Percentiles rank a stretch among this genome's conserved stretches.
phyloP scores from a whole-genome alignment of 306 rosid genomes.

The Parietaria judaica region DNA sequence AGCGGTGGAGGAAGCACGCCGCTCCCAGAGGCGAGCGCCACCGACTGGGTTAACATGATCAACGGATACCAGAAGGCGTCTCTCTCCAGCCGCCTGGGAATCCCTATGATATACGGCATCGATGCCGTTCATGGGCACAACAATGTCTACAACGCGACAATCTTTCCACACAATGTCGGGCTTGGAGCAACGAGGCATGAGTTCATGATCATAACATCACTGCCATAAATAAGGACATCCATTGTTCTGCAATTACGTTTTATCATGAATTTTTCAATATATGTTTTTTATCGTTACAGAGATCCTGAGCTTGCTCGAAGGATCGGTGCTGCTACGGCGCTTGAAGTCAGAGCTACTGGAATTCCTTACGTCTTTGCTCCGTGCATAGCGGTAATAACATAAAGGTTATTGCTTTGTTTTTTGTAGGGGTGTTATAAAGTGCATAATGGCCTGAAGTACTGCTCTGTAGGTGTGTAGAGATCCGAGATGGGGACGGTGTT shows the following conservation, averaged over 20 bases:
- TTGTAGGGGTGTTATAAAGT: neutral
- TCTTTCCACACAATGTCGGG: conserved; percentile 91
- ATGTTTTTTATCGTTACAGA: conserved; percentile 27
- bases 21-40: conserved; percentile 76
- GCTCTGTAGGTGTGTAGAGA: conserved; percentile 79
- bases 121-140: conserved; percentile 99
- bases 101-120: conserved; percentile 94
- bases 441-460: conserved; percentile 16
- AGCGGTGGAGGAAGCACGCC: conserved; percentile 97
- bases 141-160: conserved; percentile 84
- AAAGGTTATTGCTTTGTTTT: neutral
- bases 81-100: conserved; percentile 70
- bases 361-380: conserved; percentile 91
- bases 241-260: too few species aligned
- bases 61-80: conserved; percentile 78
- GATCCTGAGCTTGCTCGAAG: conserved; percentile 54
- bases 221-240: too few species aligned
- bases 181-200: conserved; percentile 88
- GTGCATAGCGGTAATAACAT: conserved; percentile 67
- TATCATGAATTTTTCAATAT: too few species aligned
- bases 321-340: conserved; percentile 93
- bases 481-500: conserved; percentile 99
- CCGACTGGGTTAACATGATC: conserved; percentile 89
- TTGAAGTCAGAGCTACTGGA: conserved; percentile 92
- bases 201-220: neutral